These are phyloP conservation scores for Pseudogymnoascus pannorum DNA, from an alignment of 2,329 filamentous ascomycete species.

Conservation along the genomic window DNA sequence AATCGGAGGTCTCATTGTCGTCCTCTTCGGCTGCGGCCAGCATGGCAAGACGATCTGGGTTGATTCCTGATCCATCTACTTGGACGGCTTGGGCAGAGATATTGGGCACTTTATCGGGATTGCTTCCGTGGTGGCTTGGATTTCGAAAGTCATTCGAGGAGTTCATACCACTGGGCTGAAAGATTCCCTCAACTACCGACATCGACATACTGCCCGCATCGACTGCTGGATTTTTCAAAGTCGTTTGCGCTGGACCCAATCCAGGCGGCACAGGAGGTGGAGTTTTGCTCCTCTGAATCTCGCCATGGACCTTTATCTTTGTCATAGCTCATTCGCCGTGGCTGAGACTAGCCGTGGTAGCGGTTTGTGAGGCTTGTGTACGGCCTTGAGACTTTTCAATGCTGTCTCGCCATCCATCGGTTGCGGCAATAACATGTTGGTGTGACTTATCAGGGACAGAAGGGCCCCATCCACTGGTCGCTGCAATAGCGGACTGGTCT, in stretches of 20 bases:
- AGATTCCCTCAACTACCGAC: not conserved
- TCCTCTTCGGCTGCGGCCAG: not conserved
- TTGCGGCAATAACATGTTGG: not conserved
- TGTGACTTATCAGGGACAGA: not conserved
- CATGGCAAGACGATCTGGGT: not conserved
- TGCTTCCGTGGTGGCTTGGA: not conserved
- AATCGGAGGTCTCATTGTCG: not conserved
- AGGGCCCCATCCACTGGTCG: not conserved
- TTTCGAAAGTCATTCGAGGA: not conserved
- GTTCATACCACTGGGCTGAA: not conserved
- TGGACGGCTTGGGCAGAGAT: not conserved
- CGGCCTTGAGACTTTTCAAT: not conserved
- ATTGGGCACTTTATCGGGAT: not conserved
- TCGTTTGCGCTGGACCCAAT: not conserved
- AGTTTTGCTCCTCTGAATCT: not conserved
- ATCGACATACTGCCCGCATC: not conserved
- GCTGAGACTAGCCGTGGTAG: not conserved
- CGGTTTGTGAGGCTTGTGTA: not conserved
- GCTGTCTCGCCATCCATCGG: not conserved
- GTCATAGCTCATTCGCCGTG: not conserved
- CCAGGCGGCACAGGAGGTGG: not conserved
- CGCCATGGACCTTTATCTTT: not conserved
- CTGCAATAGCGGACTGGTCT: not conserved
- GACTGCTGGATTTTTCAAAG: not conserved
- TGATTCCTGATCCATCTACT: not conserved